Evolutionary conservation across 2,329 filamentous ascomycete species (phyloP), one percentile per base, ranked within the genome.

Genomic region (Aureobasidium sp.): DNA sequence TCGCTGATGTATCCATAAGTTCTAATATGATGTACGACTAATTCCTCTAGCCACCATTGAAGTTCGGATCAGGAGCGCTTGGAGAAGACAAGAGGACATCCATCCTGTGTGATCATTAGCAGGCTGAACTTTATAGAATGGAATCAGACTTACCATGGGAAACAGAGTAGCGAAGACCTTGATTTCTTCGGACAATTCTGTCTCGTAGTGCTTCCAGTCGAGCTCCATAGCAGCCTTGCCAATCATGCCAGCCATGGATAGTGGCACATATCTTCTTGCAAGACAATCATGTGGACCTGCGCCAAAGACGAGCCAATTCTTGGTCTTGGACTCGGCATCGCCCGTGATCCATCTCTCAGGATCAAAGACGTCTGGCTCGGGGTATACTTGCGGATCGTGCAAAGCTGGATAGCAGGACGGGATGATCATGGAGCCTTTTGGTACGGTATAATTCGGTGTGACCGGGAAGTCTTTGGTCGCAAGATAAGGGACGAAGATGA

Each of bases 141-240:
- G 8, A 5, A 37, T 37, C 3, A 2, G 34, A 78, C 87, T 75
- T 78, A 94, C 92, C 88, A 89, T 89, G 63, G 93, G 93, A 82
- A 97, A 97, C 68, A 97, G 96, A 32, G 91, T 96, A 46, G 94
- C 94, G 78, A 97, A 97, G 67, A 97, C 93, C 80, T 96, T 92
- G 77, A 97, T 97, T 76, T 95, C 88, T 78, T 97, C 94, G 0
- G 90, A 96, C 63, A 80, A 71, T 0, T 89, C 85, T 9, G 93
- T 97, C n/a, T 90, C 78, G 73, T 90, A 85, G 75, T 97, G 93
- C 74, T 86, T 84, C 93, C 93, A 97, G 76, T 97, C 86, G 15
- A 97, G 81, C 72, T 87, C 81, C 74, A 96, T 82, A 67, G 53
- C 27, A 10, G 47, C 41, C 23, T 53, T 62, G 12, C 46, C 51